phyloP scores from a whole-genome alignment of 2,329 filamentous ascomycete species.

The Sporothrix euskadiensis region DNA sequence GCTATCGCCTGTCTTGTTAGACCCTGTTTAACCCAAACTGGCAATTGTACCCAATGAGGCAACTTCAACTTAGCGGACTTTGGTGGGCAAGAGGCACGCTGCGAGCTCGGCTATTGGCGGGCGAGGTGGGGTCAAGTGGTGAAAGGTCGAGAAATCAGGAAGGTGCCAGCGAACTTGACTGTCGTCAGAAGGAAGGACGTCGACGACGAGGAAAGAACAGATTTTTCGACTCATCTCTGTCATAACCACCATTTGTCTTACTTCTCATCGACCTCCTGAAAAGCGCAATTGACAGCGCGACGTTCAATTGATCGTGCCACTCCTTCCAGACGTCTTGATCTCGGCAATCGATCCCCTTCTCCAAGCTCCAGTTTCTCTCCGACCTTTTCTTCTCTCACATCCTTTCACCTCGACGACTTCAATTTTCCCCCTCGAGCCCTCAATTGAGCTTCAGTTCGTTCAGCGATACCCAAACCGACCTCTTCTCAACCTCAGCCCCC shows the following conservation, averaged over 20 bases:
- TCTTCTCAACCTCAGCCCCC: not conserved
- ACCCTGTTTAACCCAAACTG: slow-evolving; percentile 20
- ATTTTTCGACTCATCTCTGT: not conserved
- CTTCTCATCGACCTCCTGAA: not conserved
- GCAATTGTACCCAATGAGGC: slow-evolving; percentile 27
- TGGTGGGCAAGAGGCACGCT: not conserved
- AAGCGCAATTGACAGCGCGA: not conserved
- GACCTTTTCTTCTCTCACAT: not conserved
- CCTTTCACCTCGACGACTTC: not conserved
- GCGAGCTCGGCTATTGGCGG: slow-evolving; percentile 18
- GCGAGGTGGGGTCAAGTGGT: not conserved
- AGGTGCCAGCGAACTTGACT: slow-evolving; percentile 19
- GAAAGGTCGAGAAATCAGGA: slow-evolving; percentile 8
- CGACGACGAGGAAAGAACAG: not conserved
- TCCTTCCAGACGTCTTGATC: not conserved
- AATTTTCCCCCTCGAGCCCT: not conserved
- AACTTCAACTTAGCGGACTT: slow-evolving; percentile 3
- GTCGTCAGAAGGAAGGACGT: not conserved
- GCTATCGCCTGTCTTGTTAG: not conserved
- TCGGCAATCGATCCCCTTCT: not conserved
- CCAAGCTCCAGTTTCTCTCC: not conserved
- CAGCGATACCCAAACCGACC: not conserved
- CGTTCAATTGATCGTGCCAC: not conserved
- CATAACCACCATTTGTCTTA: not conserved
- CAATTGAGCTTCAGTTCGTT: not conserved